These are phyloP conservation scores for Platanus orientalis DNA, from an alignment of 164 flowering plant species.

Conservation along the genomic window DNA sequence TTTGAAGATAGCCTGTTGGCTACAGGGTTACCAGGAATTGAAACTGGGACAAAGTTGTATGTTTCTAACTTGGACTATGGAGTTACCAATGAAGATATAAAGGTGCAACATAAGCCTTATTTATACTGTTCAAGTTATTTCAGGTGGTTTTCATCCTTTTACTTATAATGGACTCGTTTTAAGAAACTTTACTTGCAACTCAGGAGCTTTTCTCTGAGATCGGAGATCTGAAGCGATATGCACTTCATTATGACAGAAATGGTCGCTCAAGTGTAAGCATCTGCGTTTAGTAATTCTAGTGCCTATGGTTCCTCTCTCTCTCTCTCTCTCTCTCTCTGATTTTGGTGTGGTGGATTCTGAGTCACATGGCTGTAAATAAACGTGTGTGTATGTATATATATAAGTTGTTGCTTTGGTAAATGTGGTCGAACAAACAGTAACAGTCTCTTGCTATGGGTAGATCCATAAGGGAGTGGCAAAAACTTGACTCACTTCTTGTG, in stretches of 20 bases:
- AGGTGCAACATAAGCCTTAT: constrained; percentile 40
- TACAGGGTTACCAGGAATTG: constrained; percentile 63
- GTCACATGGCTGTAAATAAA: too few species aligned
- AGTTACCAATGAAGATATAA: constrained; percentile 83
- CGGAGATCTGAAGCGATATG: too few species aligned
- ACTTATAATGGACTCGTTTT: not conserved
- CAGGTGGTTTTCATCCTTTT: not conserved
- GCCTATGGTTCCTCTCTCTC: not conserved
- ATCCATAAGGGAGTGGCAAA: too few species aligned
- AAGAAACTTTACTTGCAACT: constrained; percentile 19
- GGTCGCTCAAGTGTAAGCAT: constrained; percentile 41
- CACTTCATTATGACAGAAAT: too few species aligned
- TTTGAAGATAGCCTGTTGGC: constrained; percentile 81
- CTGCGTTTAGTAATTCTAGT: not conserved
- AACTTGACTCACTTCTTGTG: too few species aligned
- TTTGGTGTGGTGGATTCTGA: too few species aligned
- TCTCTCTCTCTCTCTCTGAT: too few species aligned
- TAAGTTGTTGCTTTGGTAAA: too few species aligned
- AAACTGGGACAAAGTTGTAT: constrained; percentile 67
- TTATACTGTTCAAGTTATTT: not conserved
- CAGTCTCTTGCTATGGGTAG: too few species aligned
- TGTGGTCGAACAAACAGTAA: too few species aligned
- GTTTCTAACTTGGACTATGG: constrained; percentile 85
- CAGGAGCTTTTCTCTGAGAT: too few species aligned
- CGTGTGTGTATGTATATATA: too few species aligned